Percentiles rank a stretch among this genome's conserved stretches.
phyloP scores from a whole-genome alignment of 2,329 filamentous ascomycete species.

The Ophiostoma fasciatum region DNA sequence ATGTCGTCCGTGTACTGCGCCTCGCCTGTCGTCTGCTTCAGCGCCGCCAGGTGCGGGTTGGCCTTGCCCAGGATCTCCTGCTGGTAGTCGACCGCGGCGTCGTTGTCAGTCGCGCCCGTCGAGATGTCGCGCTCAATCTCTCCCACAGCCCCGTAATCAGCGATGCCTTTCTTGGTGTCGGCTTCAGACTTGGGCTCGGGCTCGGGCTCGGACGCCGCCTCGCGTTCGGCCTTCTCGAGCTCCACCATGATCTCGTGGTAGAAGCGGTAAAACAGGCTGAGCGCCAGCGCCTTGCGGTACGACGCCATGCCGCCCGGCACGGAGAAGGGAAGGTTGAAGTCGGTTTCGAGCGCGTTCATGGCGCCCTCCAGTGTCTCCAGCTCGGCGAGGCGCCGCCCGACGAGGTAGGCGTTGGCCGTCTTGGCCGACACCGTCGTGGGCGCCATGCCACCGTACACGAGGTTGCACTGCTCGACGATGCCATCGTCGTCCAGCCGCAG shows the following conservation, averaged over 20 bases:
- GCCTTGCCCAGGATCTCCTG: constrained; percentile 73
- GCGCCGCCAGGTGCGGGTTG: constrained; percentile 73
- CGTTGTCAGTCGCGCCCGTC: constrained; percentile 60
- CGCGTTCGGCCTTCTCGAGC: constrained; percentile 28
- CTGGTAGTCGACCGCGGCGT: constrained; percentile 61
- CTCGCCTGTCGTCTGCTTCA: constrained; percentile 89
- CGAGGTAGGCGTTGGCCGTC: constrained; percentile 56
- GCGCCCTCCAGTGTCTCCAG: constrained; percentile 72
- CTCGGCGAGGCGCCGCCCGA: constrained; percentile 67
- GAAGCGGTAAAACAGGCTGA: constrained; percentile 94
- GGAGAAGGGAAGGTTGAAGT: constrained; percentile 79
- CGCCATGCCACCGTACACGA: constrained; percentile 94
- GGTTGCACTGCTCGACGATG: constrained; percentile 55
- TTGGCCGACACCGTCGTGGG: constrained; percentile 80
- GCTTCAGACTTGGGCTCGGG: no score
- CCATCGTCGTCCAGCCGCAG: constrained; percentile 53
- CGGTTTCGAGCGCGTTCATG: constrained; percentile 77
- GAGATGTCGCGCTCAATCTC: constrained; percentile 83
- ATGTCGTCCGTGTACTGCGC: constrained; percentile 97
- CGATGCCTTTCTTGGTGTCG: no score
- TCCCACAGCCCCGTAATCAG: constrained; percentile 46
- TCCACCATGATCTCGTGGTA: constrained; percentile 73
- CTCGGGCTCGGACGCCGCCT: no score
- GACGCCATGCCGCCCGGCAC: constrained; percentile 97
- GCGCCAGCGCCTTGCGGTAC: constrained; percentile 76